phyloP scores from a whole-genome alignment of 352 stramenopile genomes.

The Globisporangium emineosum region DNA sequence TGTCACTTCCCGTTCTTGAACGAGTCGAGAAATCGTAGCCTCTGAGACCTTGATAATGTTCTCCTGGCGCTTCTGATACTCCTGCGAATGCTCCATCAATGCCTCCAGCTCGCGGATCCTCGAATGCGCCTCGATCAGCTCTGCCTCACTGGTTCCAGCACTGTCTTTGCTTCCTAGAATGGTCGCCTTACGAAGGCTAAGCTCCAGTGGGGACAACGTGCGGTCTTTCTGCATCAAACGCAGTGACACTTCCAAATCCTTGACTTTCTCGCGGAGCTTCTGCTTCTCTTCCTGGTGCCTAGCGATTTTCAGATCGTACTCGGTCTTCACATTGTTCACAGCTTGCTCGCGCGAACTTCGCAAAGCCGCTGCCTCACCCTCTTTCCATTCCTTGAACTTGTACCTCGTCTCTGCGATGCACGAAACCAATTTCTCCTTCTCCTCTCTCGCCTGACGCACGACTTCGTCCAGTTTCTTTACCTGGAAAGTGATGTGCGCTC shows the following conservation, averaged over 20 bases:
- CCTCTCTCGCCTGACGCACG: constrained; percentile 40
- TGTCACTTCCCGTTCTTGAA: constrained; percentile 50
- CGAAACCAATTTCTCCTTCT: constrained; percentile 50
- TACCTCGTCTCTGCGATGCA: constrained; percentile 50
- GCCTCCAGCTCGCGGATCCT: constrained; percentile 57
- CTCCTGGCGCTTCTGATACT: constrained; percentile 60
- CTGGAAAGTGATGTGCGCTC: constrained; percentile 40
- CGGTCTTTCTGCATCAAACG: constrained; percentile 64
- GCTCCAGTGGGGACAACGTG: constrained; percentile 52
- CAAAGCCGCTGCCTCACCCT: constrained; percentile 39
- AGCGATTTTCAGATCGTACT: constrained; percentile 66
- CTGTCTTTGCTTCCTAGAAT: constrained; percentile 51
- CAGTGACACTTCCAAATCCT: constrained; percentile 67
- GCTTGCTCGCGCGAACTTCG: constrained; percentile 43
- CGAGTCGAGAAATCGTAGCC: constrained; percentile 53
- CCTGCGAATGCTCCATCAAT: constrained; percentile 48
- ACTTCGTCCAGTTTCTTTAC: constrained; percentile 48
- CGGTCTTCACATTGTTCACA: constrained; percentile 45
- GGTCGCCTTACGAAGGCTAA: constrained; percentile 57
- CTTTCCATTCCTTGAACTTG: constrained; percentile 70
- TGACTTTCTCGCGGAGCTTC: constrained; percentile 70
- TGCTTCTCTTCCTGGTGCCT: constrained; percentile 71
- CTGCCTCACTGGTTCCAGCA: constrained; percentile 38
- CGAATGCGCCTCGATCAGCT: constrained; percentile 51
- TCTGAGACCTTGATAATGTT: constrained; percentile 64